These are phyloP conservation scores for Parietichytrium sp. DNA, from an alignment of 108 stramenopile species.

Conservation along the genomic window DNA sequence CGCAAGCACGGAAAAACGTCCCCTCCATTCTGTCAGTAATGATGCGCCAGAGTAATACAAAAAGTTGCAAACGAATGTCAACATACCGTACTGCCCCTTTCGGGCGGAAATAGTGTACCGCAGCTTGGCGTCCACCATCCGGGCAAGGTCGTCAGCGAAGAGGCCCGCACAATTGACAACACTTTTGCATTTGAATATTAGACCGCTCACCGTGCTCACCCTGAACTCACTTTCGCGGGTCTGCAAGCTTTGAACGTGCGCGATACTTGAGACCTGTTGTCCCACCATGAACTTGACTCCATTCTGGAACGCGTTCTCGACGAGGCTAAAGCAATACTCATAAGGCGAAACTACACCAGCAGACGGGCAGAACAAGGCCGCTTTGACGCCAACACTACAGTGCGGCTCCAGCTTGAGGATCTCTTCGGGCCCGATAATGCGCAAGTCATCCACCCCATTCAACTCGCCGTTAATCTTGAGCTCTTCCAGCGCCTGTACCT, in stretches of 20 bases:
- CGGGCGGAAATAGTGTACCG: neutral
- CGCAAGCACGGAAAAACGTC: too few species aligned
- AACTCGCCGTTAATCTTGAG: slow-evolving; percentile 66
- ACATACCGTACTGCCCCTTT: slow-evolving; percentile 21
- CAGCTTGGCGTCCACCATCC: slow-evolving; percentile 65
- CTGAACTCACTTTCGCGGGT: neutral
- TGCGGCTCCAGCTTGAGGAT: slow-evolving; percentile 64
- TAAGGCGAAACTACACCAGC: slow-evolving; percentile 81
- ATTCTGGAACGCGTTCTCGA: slow-evolving; percentile 80
- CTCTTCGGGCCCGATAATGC: slow-evolving; percentile 65
- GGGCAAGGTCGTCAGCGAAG: slow-evolving; percentile 67
- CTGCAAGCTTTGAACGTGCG: neutral
- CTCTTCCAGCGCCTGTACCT: slow-evolving; percentile 64
- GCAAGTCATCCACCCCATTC: slow-evolving; percentile 72
- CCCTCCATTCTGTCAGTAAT: too few species aligned
- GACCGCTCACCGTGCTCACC: neutral
- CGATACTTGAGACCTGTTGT: slow-evolving; percentile 64
- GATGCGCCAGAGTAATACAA: too few species aligned
- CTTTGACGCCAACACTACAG: slow-evolving; percentile 52
- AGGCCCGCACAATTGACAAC: slow-evolving; percentile 76
- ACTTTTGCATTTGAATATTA: slow-evolving; percentile 55
- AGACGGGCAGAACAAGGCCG: slow-evolving; percentile 72
- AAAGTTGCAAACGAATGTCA: too few species aligned
- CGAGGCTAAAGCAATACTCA: slow-evolving; percentile 73
- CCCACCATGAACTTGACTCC: slow-evolving; percentile 76